These are phyloP conservation scores for Paecilomyces sp. DNA, from an alignment of 2,329 filamentous ascomycete species.

Conservation along the genomic window DNA sequence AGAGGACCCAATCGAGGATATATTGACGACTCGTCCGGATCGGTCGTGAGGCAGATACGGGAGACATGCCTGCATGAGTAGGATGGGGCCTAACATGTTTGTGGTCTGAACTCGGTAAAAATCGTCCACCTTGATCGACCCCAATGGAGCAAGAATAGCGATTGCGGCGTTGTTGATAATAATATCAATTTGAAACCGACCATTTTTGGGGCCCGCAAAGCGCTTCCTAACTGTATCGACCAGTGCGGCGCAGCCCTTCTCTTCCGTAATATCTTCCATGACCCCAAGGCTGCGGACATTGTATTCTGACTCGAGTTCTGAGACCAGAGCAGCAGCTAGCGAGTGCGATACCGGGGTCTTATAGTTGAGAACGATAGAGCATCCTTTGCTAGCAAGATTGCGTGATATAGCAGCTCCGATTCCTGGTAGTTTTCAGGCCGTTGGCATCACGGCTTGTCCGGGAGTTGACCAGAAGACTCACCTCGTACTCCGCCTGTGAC, in stretches of 20 bases:
- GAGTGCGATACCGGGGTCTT: slow-evolving; percentile 56
- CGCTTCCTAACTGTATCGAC: slow-evolving; percentile 52
- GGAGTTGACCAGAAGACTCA: slow-evolving; percentile 25
- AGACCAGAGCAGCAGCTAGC: slow-evolving; percentile 49
- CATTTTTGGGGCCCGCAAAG: slow-evolving; percentile 42
- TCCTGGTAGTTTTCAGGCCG: slow-evolving; percentile 43
- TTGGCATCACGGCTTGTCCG: background rate
- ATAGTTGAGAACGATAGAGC: slow-evolving; percentile 63
- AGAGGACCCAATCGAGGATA: slow-evolving; percentile 53
- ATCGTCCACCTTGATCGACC: slow-evolving; percentile 53
- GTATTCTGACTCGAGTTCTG: slow-evolving; percentile 37
- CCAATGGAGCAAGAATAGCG: slow-evolving; percentile 53
- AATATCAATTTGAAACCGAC: slow-evolving; percentile 66
- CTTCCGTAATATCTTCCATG: slow-evolving; percentile 64
- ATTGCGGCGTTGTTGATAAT: slow-evolving; percentile 81
- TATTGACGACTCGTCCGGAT: slow-evolving; percentile 57
- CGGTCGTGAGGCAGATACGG: slow-evolving; percentile 65
- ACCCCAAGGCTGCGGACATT: slow-evolving; percentile 55
- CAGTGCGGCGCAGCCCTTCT: slow-evolving; percentile 49
- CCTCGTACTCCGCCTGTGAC: slow-evolving; percentile 74
- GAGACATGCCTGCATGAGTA: slow-evolving; percentile 66
- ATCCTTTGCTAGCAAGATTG: slow-evolving; percentile 67
- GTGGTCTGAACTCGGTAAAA: slow-evolving; percentile 68
- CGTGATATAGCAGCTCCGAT: slow-evolving; percentile 65
- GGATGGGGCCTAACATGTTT: slow-evolving; percentile 74